These are phyloP conservation scores for Penicillium sp. DNA, from an alignment of 2,329 filamentous ascomycete genomes.

Conservation along the genomic window DNA sequence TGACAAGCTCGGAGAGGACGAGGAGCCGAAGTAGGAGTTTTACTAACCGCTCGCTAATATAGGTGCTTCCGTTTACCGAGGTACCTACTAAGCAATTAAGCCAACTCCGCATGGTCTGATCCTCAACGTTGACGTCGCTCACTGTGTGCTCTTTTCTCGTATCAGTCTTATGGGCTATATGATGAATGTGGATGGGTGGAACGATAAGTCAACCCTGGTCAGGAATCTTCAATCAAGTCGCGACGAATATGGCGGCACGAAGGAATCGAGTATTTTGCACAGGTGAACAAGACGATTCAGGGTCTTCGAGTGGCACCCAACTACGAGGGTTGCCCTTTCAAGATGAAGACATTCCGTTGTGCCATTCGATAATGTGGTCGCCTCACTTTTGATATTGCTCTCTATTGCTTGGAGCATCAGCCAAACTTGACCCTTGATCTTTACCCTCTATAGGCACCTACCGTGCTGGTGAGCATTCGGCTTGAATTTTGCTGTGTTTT, in stretches of 20 bases:
- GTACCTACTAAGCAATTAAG: constrained; percentile 77
- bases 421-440: too few relatives aligned
- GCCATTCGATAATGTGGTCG: too few relatives aligned
- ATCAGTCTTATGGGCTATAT: constrained; percentile 31
- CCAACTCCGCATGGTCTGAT: constrained; percentile 63
- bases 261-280: constrained; percentile 14
- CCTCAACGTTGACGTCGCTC: constrained; percentile 84
- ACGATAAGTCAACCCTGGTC: constrained; percentile 28
- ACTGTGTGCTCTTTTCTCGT: constrained; percentile 73
- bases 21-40: constrained; percentile 44
- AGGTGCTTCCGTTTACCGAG: constrained; percentile 71
- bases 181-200: constrained; percentile 26
- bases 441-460: too few relatives aligned
- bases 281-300: constrained; percentile 18
- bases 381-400: too few relatives aligned
- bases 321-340: constrained; percentile 29
- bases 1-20: constrained; percentile 42
- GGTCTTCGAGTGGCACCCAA: constrained; percentile 34
- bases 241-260: constrained; percentile 20
- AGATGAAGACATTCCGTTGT: constrained; percentile 19
- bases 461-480: too few relatives aligned
- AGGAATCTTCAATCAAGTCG: constrained; percentile 17
- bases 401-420: too few relatives aligned
- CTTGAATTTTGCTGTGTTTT: too few relatives aligned
- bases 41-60: constrained; percentile 21